Evolutionary conservation across 2,329 filamentous ascomycete species (phyloP).

Genomic region (Aspergillus glaucus): DNA sequence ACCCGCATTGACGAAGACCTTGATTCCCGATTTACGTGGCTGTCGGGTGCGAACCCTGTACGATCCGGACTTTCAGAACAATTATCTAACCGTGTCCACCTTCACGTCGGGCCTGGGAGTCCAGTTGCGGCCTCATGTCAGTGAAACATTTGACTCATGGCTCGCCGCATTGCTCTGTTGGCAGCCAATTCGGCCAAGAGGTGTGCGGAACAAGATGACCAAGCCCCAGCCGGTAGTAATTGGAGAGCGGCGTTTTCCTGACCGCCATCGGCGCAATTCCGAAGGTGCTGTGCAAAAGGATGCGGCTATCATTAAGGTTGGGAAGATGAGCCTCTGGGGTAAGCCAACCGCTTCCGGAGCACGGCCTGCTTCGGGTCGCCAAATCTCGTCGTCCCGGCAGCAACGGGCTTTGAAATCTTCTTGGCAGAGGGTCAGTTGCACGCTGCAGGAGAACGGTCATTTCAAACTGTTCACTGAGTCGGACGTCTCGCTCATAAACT

Average conservation of each 20-base stretch:
- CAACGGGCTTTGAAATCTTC: constrained; percentile 55
- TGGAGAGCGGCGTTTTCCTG: constrained; percentile 36
- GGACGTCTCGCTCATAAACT: constrained; percentile 70
- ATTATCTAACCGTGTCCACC: constrained; percentile 45
- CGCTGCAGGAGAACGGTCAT: constrained; percentile 88
- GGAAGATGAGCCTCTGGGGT: constrained; percentile 86
- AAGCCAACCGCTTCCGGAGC: constrained; percentile 51
- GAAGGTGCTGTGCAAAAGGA: constrained; percentile 56
- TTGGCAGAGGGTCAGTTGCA: constrained; percentile 88
- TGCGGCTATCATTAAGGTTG: constrained; percentile 87
- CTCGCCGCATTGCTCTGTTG: constrained; percentile 47
- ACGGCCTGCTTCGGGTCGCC: constrained; percentile 28
- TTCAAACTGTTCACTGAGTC: constrained; percentile 85
- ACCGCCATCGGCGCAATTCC: constrained; percentile 39
- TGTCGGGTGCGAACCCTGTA: constrained; percentile 45
- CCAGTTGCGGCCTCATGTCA: constrained; percentile 44
- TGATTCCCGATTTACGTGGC: constrained; percentile 45
- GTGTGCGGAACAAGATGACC: constrained; percentile 45
- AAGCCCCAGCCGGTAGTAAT: constrained; percentile 43
- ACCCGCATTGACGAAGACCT: constrained; percentile 41
- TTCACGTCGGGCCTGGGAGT: constrained; percentile 43
- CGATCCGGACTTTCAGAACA: constrained; percentile 40
- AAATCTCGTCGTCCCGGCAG: constrained; percentile 50
- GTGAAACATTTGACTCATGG: constrained; percentile 48
- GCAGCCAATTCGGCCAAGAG: constrained; percentile 47